Conservation (phyloP, 192 early-diverging fungal species). For the Linnemannia exigua region DNA sequence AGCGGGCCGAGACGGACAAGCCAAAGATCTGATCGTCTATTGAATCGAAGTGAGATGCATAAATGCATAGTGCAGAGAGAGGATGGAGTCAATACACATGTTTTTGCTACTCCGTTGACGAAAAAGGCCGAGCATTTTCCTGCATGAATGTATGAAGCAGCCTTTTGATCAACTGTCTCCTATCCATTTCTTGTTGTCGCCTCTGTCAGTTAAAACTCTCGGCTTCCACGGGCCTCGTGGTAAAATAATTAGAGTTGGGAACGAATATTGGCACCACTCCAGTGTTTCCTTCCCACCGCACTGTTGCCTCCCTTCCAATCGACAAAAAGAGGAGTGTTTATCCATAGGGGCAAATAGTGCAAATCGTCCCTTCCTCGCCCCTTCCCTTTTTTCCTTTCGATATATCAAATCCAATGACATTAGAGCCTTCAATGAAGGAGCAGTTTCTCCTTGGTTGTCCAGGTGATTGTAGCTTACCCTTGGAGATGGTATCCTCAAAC, state of each 20-base stretch:
- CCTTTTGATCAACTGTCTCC: not conserved
- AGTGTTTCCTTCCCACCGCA: not conserved
- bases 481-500: slow-evolving; percentile 59
- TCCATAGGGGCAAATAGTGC: not conserved
- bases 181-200: not conserved
- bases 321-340: not conserved
- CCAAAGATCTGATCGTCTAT: slow-evolving; percentile 64
- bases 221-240: not conserved
- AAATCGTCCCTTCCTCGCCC: not conserved
- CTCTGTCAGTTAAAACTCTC: too few species aligned
- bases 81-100: not conserved
- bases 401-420: not conserved
- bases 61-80: not conserved
- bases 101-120: not conserved
- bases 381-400: too few species aligned
- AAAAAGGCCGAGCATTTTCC: not conserved
- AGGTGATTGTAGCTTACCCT: slow-evolving; percentile 48
- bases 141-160: not conserved
- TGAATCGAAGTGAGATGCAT: not conserved
- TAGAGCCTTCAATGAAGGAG: not conserved
- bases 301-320: not conserved
- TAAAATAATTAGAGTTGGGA: not conserved
- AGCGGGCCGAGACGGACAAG: slow-evolving; percentile 61
- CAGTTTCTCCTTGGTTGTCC: not conserved
- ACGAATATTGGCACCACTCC: too few species aligned